Evolutionary conservation across 139 green algal species (phyloP).

Genomic region (Spirogloea muscicola): DNA sequence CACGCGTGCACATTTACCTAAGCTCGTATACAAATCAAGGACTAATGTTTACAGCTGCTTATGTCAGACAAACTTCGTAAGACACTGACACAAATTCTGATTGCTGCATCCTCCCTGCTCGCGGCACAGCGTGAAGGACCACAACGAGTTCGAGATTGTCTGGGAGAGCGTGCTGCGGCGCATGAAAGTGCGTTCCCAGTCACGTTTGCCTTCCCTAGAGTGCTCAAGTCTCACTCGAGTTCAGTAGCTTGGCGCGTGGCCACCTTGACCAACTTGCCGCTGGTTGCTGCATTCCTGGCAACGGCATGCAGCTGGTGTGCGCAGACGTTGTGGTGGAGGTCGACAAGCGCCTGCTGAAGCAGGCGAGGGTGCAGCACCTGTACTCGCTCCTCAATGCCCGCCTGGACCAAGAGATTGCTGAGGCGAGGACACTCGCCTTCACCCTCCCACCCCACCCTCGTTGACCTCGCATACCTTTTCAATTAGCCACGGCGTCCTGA

Average conservation of each 20-base stretch:
- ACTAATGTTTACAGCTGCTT: neutral
- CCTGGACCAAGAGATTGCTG: slow-evolving; percentile 53
- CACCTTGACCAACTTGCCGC: neutral
- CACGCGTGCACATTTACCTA: neutral
- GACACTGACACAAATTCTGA: neutral
- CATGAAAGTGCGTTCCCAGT: slow-evolving; percentile 15
- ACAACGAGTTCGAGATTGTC: slow-evolving; percentile 81
- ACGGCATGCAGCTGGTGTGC: slow-evolving; percentile 53
- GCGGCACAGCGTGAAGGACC: slow-evolving; percentile 76
- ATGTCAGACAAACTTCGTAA: neutral
- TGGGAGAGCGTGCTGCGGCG: slow-evolving; percentile 44
- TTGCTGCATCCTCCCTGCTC: neutral
- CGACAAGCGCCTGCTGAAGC: slow-evolving; percentile 78
- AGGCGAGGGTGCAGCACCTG: slow-evolving; percentile 89
- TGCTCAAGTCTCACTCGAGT: neutral
- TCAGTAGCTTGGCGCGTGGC: neutral
- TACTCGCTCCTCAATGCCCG: slow-evolving; percentile 77
- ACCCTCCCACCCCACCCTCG: no score
- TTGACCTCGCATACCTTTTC: no score
- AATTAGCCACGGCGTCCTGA: neutral
- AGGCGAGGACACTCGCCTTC: slow-evolving; percentile 30
- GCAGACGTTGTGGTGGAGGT: slow-evolving; percentile 69
- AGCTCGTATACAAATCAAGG: neutral
- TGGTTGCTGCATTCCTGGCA: neutral
- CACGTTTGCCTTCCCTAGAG: neutral